A percentile compares a stretch with the other conserved stretches of the same genome.
Evolutionary conservation across 73 alveolate genomes (phyloP).

Genomic region (Diophrys appendiculata): DNA sequence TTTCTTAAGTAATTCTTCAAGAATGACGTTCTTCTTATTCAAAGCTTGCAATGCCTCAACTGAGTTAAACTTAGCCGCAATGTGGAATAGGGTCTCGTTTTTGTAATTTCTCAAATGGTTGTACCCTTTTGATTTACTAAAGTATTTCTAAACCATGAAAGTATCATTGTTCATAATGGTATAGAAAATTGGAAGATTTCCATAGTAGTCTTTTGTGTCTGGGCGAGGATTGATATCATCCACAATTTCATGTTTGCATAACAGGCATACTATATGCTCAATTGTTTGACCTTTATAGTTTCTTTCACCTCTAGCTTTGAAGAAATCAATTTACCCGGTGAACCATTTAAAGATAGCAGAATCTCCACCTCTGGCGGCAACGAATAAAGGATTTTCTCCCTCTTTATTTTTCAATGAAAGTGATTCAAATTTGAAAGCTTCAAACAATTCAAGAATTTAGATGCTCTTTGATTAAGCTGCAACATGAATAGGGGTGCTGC

Average conservation of each 20-base stretch:
- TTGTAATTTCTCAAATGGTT: conserved; percentile 52
- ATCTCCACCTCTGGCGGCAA: conserved; percentile 58
- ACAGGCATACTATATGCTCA: conserved; percentile 56
- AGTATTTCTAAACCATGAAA: conserved; percentile 34
- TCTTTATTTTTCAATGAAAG: conserved; percentile 28
- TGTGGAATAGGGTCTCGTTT: conserved; percentile 59
- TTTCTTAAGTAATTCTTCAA: conserved; percentile 59
- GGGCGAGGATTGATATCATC: conserved; percentile 57
- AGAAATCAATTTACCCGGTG: conserved; percentile 50
- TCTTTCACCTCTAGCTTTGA: conserved; percentile 68
- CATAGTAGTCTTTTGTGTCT: conserved; percentile 65
- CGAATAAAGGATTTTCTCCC: conserved; percentile 62
- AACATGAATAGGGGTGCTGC: conserved; percentile 51
- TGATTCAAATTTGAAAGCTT: conserved; percentile 24
- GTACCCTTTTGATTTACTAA: conserved; percentile 50
- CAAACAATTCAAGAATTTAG: conserved; percentile 28
- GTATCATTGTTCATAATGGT: conserved; percentile 50
- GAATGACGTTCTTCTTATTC: conserved; percentile 23
- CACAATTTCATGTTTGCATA: conserved; percentile 27
- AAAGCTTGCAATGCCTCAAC: conserved; percentile 18
- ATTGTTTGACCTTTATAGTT: no score
- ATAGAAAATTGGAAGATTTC: conserved; percentile 61
- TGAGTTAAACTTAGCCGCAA: conserved; percentile 52
- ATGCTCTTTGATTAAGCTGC: conserved; percentile 39
- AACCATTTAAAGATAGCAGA: conserved; percentile 60